Base-by-base conservation (phyloP, 768 basidiomycete genomes). In the Boletus pseudo-olivaceus region DNA sequence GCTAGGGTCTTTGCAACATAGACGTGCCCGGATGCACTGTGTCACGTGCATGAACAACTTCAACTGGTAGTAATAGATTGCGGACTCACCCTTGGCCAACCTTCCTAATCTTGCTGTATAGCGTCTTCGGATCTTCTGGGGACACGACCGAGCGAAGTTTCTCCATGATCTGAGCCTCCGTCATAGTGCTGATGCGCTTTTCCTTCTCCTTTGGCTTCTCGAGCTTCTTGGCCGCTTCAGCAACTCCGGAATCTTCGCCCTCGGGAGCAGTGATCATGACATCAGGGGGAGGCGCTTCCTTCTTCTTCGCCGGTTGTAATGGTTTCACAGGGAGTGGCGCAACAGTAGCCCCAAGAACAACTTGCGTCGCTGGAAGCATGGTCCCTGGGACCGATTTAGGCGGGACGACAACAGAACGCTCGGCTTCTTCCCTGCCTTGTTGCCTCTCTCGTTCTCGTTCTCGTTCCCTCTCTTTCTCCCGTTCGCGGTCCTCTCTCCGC, bases 61-160 rank as follows among this genome's bases (percentile, higher is more conserved):
- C 27, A 3, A 45, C 7, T 4, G 1, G 33, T 10, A 44, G 43
- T 38, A 53, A 47, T 32, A 41, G 56, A 61, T 40, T 19, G 42
- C 57, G 34, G 11, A 79, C 91, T 71, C 70, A 97, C 93, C 94
- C 96, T 72, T 99, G 96, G 33, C 96, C 96, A 56, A 99, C 93
- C 76, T 98, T 99, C 78, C 92, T 94, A 71, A 98, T 97, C 79
- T 97, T 98, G 63, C 88, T 90, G 72, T 98, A 99, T 19, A 96
- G 68, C 61, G 78, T 64, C 73, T 90, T 93, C 23, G 96, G 96
- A 68, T 98, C 96, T 20, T 92, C 87, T 40, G 82, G 75, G 40
- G 80, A 84, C 44, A 98, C 95, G 1, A 98, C 94, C 59, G 84
- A 84, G 59, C 93, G 78, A 61, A 99, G 76, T 74, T 96, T 97